Evolutionary conservation across 1,284 basidiomycete genomes (phyloP).

Genomic region (Apiotrichum laibachii): DNA sequence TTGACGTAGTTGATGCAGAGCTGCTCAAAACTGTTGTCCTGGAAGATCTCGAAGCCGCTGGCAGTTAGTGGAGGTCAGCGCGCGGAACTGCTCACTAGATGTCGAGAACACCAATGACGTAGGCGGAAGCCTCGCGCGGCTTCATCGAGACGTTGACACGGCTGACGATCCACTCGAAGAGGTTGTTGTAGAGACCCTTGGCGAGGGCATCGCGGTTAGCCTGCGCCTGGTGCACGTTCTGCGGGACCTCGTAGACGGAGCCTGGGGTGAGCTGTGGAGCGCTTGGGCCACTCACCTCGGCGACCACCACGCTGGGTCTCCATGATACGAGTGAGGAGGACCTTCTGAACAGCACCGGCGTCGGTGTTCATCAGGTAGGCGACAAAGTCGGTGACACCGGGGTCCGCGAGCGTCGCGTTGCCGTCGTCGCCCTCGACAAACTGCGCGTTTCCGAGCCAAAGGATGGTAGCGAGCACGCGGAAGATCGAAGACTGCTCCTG

Average conservation of each 20-base stretch:
- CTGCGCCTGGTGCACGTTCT: slow-evolving; percentile 87
- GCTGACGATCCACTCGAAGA: slow-evolving; percentile 99
- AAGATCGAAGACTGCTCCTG: slow-evolving; percentile 92
- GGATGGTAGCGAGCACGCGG: slow-evolving; percentile 83
- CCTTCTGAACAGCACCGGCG: slow-evolving; percentile 73
- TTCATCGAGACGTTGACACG: slow-evolving; percentile 97
- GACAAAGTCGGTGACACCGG: slow-evolving; percentile 90
- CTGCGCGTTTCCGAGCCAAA: slow-evolving; percentile 96
- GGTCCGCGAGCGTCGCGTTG: slow-evolving; percentile 76
- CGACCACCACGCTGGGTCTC: slow-evolving; percentile 91
- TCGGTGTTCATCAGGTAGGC: slow-evolving; percentile 93
- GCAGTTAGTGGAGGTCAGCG: neutral
- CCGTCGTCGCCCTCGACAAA: slow-evolving; percentile 87
- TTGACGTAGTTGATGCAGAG: slow-evolving; percentile 99
- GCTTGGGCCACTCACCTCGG: slow-evolving; percentile 58
- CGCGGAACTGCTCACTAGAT: slow-evolving; percentile 66
- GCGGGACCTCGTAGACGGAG: slow-evolving; percentile 92
- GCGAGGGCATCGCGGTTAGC: slow-evolving; percentile 88
- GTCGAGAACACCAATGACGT: slow-evolving; percentile 94
- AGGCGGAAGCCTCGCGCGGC: slow-evolving; percentile 67
- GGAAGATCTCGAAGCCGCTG: slow-evolving; percentile 86
- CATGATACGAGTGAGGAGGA: slow-evolving; percentile 77
- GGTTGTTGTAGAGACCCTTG: slow-evolving; percentile 97
- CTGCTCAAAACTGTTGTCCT: slow-evolving; percentile 98
- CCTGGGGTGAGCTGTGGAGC: slow-evolving; percentile 35